phyloP scores from a whole-genome alignment of 441 rosid genomes.

The Adansonia grandidieri region DNA sequence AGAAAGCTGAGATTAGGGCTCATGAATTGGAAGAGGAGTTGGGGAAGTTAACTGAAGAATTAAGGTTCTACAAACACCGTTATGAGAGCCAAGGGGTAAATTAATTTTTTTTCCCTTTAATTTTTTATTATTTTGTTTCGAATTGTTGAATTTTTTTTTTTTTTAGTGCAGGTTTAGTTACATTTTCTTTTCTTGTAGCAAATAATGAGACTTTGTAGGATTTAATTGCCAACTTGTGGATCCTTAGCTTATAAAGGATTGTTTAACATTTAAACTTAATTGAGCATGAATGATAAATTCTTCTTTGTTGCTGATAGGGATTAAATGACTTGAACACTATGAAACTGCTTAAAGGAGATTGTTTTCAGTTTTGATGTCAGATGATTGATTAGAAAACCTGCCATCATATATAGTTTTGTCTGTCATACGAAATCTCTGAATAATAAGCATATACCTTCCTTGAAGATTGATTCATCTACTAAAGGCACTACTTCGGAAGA shows the following conservation, averaged over 20 bases:
- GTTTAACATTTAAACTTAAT: not conserved
- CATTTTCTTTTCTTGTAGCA: not conserved
- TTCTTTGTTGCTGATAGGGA: not conserved
- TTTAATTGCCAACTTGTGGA: not conserved
- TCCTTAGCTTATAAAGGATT: not conserved
- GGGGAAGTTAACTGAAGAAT: conserved; percentile 43
- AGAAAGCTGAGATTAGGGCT: conserved; percentile 69
- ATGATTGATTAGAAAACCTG: conserved; percentile 1
- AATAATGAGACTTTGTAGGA: not conserved
- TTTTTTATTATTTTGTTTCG: not conserved
- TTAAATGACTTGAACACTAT: not conserved
- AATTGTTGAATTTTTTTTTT: not conserved
- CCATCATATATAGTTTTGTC: not conserved
- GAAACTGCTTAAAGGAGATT: not conserved
- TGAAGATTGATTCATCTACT: conserved; percentile 51
- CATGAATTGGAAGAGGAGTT: conserved; percentile 59
- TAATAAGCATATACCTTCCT: conserved; percentile 25
- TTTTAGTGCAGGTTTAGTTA: not conserved
- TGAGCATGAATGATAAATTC: not conserved
- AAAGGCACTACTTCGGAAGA: conserved; percentile 49
- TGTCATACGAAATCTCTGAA: not conserved
- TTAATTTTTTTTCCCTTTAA: not conserved
- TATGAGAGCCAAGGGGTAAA: conserved; percentile 44
- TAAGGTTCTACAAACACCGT: conserved; percentile 44
- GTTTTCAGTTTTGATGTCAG: not conserved